Base-by-base conservation (phyloP, 352 stramenopile species). In the Globisporangium sylvaticum region DNA sequence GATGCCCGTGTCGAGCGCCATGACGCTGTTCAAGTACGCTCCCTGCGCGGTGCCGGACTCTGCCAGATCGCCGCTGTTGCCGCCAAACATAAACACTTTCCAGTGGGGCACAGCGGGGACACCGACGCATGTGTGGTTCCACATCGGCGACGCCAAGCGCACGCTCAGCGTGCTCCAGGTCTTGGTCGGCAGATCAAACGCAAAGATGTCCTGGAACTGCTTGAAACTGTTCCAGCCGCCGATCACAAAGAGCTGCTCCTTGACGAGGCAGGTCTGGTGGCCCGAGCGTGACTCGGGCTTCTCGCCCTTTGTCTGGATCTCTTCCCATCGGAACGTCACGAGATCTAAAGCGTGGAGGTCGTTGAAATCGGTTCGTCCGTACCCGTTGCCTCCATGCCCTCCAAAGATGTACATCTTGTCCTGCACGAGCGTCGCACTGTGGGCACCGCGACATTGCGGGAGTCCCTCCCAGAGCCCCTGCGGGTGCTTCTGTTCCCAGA, bases 61-160 rank as follows among this genome's bases (percentile, higher is more conserved):
- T 7, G 86, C 80, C 3, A 98, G 72, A 70, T 98, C 92, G 12
- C 96, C 96, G 52, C 90, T 98, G 74, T 98, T 98, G 39, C 97
- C 97, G 58, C 97, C 97, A 77, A 99, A 99, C 62, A 98, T 84
- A 68, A 99, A 99, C 2, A 99, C 81, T 72, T 99, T 98, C 95
- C 95, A 98, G 75, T 98, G 76, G 3, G 97, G 97, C n/a, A 99
- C 96, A 32, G 97, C 96, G 22, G 86, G 84, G 9, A 99, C 94
- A 46, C 87, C 92, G 12, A 98, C 87, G 42, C 95, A 97, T 20
- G 94, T 89, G 78, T 98, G 96, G 70, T 98, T 98, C 96, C 97
- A 99, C 32, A 88, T 96, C 4, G 90, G 89, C 14, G 81, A 77
- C 20, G 74, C 77, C 25, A 93, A 62, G 22, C 75, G 73, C 44